Evolutionary conservation across 1,139 yeast species (phyloP).

Genomic region (Scheffersomyces quercinus): DNA sequence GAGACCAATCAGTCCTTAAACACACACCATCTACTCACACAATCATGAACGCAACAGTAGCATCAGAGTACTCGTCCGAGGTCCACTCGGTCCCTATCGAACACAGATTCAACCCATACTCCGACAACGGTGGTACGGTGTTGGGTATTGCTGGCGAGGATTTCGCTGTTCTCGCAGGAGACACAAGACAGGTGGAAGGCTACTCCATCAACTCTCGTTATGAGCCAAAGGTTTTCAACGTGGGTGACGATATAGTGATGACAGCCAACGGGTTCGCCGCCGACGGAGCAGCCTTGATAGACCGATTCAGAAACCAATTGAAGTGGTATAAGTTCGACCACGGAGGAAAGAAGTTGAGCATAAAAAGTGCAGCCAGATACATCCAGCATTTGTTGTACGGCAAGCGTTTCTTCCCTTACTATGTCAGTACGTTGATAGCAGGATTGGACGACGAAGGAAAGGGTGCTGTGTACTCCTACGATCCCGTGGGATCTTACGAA

Average conservation of each 20-base stretch:
- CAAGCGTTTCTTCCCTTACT: slow-evolving; percentile 94
- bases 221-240: slow-evolving; percentile 86
- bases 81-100: slow-evolving; percentile 69
- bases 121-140: slow-evolving; percentile 97
- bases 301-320: slow-evolving; percentile 71
- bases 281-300: slow-evolving; percentile 84
- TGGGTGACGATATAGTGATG: slow-evolving; percentile 85
- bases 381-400: slow-evolving; percentile 90
- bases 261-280: slow-evolving; percentile 97
- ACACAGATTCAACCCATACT: slow-evolving; percentile 92
- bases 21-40: slow-evolving; percentile 4
- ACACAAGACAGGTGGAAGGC: slow-evolving; percentile 94
- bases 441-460: slow-evolving; percentile 94
- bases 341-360: slow-evolving; percentile 63
- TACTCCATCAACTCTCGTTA: slow-evolving; percentile 91
- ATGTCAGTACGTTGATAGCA: slow-evolving; percentile 91
- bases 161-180: slow-evolving; percentile 96
- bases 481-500: slow-evolving; percentile 97
- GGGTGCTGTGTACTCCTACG: slow-evolving; percentile 94
- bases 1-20: neutral
- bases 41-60: slow-evolving; percentile 41
- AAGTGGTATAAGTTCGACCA: slow-evolving; percentile 96
- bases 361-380: slow-evolving; percentile 82
- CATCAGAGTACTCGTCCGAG: slow-evolving; percentile 62
- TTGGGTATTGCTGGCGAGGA: slow-evolving; percentile 97